Conservation (phyloP, 2,329 filamentous ascomycete genomes). For the Fusarium secorum region DNA sequence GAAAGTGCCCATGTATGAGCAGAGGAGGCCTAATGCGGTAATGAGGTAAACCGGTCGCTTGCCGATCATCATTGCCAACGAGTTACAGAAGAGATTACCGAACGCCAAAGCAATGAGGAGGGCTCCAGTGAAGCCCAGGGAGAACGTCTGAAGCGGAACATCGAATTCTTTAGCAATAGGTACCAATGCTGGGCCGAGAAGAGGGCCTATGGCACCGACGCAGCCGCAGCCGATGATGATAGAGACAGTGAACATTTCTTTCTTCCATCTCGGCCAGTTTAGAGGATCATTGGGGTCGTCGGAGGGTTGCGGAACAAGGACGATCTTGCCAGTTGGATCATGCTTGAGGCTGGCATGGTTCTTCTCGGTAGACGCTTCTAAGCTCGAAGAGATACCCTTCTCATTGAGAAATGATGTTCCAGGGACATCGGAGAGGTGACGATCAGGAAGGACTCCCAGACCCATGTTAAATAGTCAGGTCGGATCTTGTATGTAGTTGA, state of each 20-base stretch:
- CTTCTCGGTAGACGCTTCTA: rapidly evolving
- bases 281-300: not conserved
- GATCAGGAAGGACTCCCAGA: not conserved
- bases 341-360: not conserved
- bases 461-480: not conserved
- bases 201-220: not conserved
- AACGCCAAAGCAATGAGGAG: not conserved
- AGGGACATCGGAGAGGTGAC: not conserved
- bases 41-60: not conserved
- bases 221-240: not conserved
- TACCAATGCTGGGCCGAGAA: not conserved
- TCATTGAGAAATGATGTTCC: not conserved
- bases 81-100: not conserved
- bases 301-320: not conserved
- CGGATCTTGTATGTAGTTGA: rapidly evolving
- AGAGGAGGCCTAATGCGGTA: rapidly evolving
- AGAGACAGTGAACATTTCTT: not conserved
- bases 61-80: not conserved
- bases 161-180: not conserved
- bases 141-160: not conserved
- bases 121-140: not conserved
- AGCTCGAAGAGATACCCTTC: not conserved
- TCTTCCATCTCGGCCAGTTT: slow-evolving; percentile 2
- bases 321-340: not conserved
- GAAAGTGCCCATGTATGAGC: no score